Percentiles rank a stretch among this genome's conserved stretches.
Evolutionary conservation across 2,329 filamentous ascomycete genomes (phyloP).

Genomic region (Pochonia chlamydosporia): DNA sequence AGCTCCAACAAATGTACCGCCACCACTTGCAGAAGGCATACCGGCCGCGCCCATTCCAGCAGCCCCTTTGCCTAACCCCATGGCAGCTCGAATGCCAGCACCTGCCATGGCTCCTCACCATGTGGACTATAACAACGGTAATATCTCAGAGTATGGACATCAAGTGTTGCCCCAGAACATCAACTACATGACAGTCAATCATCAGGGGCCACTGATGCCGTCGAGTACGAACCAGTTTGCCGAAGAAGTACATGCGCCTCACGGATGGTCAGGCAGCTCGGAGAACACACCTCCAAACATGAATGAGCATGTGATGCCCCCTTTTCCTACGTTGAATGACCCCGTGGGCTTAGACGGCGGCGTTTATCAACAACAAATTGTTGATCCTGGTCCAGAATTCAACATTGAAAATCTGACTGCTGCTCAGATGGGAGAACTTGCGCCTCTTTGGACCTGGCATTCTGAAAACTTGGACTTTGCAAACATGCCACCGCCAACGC

Average conservation of each 20-base stretch:
- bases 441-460: conserved; percentile 18
- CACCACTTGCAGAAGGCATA: not conserved
- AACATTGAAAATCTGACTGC: conserved; percentile 17
- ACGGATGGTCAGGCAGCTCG: not conserved
- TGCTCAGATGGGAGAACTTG: conserved; percentile 15
- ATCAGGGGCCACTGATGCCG: not conserved
- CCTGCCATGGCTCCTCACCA: not conserved
- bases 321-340: not conserved
- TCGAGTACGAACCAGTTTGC: not conserved
- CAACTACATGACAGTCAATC: not conserved
- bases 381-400: conserved; percentile 8
- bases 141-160: not conserved
- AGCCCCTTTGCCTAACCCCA: not conserved
- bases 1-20: not conserved
- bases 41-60: not conserved
- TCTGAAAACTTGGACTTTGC: conserved; percentile 14
- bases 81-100: not conserved
- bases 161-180: not conserved
- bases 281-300: conserved; percentile 1
- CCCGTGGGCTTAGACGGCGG: not conserved
- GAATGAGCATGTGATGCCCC: not conserved
- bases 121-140: not conserved
- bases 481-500: not conserved
- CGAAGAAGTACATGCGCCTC: not conserved
- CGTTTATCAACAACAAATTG: not conserved